Evolutionary conservation across 768 basidiomycete species (phyloP).

Genomic region (Boletus barrowsii): DNA sequence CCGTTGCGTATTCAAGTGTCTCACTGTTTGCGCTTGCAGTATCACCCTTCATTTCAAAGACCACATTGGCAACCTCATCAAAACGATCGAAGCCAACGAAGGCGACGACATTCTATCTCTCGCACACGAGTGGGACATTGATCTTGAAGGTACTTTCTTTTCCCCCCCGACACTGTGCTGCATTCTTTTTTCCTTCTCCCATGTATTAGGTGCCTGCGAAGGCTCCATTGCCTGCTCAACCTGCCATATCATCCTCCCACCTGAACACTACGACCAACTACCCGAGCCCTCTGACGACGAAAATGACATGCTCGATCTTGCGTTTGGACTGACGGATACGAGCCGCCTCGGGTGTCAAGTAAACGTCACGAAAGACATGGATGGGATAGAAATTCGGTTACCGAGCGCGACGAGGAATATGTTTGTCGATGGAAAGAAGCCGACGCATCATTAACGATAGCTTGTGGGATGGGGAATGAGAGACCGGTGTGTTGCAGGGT

Average conservation of each 20-base stretch:
- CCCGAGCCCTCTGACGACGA: conserved; percentile 97
- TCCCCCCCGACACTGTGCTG: neutral
- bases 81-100: conserved; percentile 88
- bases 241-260: conserved; percentile 76
- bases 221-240: conserved; percentile 96
- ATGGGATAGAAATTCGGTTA: conserved; percentile 81
- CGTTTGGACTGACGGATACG: conserved; percentile 94
- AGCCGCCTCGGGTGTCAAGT: conserved; percentile 80
- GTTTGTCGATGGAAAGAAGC: conserved; percentile 84
- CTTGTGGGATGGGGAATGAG: neutral
- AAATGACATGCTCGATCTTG: conserved; percentile 98
- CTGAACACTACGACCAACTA: conserved; percentile 74
- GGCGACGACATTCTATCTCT: conserved; percentile 90
- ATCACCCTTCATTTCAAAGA: conserved; percentile 91
- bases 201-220: conserved; percentile 82
- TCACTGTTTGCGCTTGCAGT: conserved; percentile 38
- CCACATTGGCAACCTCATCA: conserved; percentile 76
- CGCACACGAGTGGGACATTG: conserved; percentile 94
- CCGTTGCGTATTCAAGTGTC: neutral
- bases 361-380: conserved; percentile 72
- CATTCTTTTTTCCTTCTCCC: neutral
- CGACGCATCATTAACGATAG: conserved; percentile 42
- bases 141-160: conserved; percentile 75
- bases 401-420: conserved; percentile 95
- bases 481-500: neutral